These are phyloP conservation scores for Sclerotinia subarctica DNA, from an alignment of 2,329 filamentous ascomycete genomes.

Conservation along the genomic window DNA sequence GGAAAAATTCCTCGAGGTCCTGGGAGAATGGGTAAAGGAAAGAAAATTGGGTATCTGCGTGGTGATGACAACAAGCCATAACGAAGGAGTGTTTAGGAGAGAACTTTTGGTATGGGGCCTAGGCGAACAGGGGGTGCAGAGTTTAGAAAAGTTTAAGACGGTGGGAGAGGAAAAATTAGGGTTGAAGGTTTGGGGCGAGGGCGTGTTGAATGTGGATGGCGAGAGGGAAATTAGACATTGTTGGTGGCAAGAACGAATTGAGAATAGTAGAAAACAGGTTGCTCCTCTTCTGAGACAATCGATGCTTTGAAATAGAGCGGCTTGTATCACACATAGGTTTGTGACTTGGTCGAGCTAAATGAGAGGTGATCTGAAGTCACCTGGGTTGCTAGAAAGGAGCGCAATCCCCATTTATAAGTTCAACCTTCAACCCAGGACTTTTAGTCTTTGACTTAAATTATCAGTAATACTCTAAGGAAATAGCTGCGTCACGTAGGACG, in stretches of 20 bases:
- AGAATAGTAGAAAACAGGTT: constrained; percentile 65
- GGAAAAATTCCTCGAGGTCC: constrained; percentile 46
- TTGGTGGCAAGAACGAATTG: constrained; percentile 64
- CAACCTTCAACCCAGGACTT: too few species aligned
- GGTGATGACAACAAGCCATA: constrained; percentile 66
- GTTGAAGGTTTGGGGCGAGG: constrained; percentile 53
- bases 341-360: neutral
- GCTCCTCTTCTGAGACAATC: constrained; percentile 62
- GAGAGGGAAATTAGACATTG: constrained; percentile 51
- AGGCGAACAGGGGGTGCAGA: constrained; percentile 47
- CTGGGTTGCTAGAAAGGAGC: neutral
- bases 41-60: constrained; percentile 58
- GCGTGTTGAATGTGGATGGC: constrained; percentile 37
- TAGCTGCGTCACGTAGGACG: neutral
- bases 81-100: constrained; percentile 55
- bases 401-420: too few species aligned
- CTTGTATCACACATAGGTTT: neutral
- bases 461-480: neutral
- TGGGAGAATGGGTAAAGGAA: constrained; percentile 55
- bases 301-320: neutral
- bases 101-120: constrained; percentile 67
- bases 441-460: too few species aligned
- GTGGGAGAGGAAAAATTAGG: constrained; percentile 49
- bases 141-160: constrained; percentile 54
- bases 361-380: neutral